Conservation (phyloP, 2,329 filamentous ascomycete species). For the Chaetomiaceae sp. region DNA sequence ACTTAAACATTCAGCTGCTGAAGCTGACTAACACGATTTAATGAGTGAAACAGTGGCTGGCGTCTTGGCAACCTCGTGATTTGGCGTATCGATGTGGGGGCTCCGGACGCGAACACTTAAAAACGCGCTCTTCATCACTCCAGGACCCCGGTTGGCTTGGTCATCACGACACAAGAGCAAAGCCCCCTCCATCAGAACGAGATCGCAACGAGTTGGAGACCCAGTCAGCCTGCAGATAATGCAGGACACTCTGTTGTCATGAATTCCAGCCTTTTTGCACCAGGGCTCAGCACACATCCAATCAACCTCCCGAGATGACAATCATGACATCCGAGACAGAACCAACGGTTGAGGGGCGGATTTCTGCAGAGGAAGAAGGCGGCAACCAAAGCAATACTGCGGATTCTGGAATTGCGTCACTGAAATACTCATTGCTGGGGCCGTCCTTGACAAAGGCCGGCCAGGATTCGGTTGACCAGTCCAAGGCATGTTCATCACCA, state of each 20-base stretch:
- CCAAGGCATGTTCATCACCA: conserved; percentile 51
- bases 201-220: too few relatives aligned
- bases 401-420: conserved; percentile 45
- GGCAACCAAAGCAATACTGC: conserved; percentile 2
- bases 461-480: conserved; percentile 88
- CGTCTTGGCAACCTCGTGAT: conserved; percentile 11
- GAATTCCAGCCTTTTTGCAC: neutral
- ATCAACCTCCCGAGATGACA: conserved; percentile 15
- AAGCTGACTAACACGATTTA: too few relatives aligned
- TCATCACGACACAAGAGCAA: too few relatives aligned
- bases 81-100: conserved; percentile 9
- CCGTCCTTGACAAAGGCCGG: conserved; percentile 92
- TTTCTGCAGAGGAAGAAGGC: neutral
- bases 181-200: too few relatives aligned
- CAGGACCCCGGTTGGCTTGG: too few relatives aligned
- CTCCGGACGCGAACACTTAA: neutral
- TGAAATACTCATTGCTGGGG: conserved; percentile 87
- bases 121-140: neutral
- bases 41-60: too few relatives aligned
- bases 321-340: conserved; percentile 18
- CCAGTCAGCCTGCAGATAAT: neutral
- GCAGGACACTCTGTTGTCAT: conserved; percentile 3
- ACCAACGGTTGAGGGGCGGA: neutral
- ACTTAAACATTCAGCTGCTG: conserved; percentile 13
- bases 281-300: neutral